A percentile compares a stretch with the other conserved stretches of the same genome.
Evolutionary conservation across 2,329 filamentous ascomycete species (phyloP).

Genomic region (Zasmidium citrigriseum): DNA sequence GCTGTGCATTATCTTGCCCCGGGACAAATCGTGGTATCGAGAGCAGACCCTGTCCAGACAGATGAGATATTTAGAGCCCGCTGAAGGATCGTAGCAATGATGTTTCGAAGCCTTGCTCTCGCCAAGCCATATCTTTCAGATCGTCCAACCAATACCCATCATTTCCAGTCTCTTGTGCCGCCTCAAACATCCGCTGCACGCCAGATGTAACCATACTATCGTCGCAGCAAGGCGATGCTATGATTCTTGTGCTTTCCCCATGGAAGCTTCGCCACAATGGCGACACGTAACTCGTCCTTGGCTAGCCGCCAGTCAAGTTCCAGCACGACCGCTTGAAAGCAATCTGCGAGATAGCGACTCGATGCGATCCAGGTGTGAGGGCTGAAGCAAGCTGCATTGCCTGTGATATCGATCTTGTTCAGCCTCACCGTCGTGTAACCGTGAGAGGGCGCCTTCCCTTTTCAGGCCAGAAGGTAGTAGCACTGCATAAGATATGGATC

Average conservation of each 20-base stretch:
- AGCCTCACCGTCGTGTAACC: conserved; percentile 3
- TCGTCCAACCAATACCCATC: too few species aligned
- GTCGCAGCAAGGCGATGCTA: conserved; percentile 11
- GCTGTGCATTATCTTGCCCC: too few species aligned
- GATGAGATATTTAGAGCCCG: too few species aligned
- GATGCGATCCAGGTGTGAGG: conserved; percentile 6
- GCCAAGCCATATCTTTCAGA: not conserved
- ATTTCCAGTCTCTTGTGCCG: too few species aligned
- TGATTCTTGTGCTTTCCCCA: conserved; percentile 5
- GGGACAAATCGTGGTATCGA: too few species aligned
- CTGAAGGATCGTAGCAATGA: too few species aligned
- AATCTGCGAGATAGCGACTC: not conserved
- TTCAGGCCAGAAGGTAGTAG: too few species aligned
- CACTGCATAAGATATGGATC: conserved; percentile 4
- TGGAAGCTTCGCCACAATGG: conserved; percentile 7
- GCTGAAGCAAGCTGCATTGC: conserved; percentile 1
- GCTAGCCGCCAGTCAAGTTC: conserved; percentile 4
- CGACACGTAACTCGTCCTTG: conserved; percentile 3
- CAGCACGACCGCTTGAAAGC: conserved; percentile 1
- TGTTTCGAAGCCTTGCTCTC: too few species aligned
- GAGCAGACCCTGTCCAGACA: too few species aligned
- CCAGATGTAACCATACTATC: not conserved
- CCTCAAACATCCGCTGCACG: conserved; percentile 1
- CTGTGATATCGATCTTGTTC: not conserved
- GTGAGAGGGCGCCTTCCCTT: conserved; percentile 1